Base-by-base conservation (phyloP, 1,284 basidiomycete species). In the Quambalaria eucalypti region DNA sequence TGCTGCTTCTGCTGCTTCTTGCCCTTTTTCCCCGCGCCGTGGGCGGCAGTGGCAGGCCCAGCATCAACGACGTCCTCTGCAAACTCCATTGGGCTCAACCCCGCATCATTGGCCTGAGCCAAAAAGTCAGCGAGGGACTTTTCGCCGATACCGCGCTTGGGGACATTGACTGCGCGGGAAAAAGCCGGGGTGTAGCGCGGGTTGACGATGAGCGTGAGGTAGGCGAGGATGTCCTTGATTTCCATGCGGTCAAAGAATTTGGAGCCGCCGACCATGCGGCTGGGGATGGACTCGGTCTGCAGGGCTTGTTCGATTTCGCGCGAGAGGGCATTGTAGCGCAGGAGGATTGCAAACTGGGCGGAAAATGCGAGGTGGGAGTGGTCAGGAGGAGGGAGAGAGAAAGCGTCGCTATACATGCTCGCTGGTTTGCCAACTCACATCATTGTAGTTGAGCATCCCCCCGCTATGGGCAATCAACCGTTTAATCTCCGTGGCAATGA, bases 161-260 rank as follows among this genome's bases (percentile, higher is more conserved):
- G 90, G 0, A 83, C 80, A 67, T 91, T 91, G 54, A 90, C 80
- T 0, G 85, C 82, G 19, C 90, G 82, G n/a, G 79, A 72, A 61
- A 92, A 87, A 0, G 88, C 89, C 1, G 71, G 66, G 0, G 64
- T 79, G 67, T 86, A 92, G 12, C 80, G 78, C 0, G 87, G 84
- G 71, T 93, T 93, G 65, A 91, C 88, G 1, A 86, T 80, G 1
- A 93, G 79, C 2, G 62, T 55, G 9, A 76, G 53, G 47, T 93
- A 93, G 1, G 87, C 86, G n/a, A 93, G 78, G 23, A 92, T 65
- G 73, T 91, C 88, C 78, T 90, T 91, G 71, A 95, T 82, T 81
- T 77, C 73, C 53, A 58, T 60, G 7, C 89, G 84, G 60, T 91
- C 87, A 68, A 91, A 92, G 81, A 91, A 91, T 73, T 86, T 87